Conservation (phyloP, 768 basidiomycete genomes). For the Boletellus emodensis region DNA sequence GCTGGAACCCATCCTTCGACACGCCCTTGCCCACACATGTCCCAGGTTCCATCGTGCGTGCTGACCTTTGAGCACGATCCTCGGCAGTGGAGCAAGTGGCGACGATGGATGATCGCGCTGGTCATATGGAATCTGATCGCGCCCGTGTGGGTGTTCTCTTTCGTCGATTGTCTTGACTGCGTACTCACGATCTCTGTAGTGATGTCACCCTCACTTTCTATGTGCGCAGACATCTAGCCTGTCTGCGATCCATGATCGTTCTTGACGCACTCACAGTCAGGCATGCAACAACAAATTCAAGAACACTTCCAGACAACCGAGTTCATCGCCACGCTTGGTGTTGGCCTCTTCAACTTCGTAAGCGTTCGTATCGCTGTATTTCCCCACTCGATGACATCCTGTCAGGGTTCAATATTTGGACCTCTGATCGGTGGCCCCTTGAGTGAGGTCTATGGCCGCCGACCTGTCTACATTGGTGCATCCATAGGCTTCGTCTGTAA, state of each 20-base stretch:
- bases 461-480: constrained; percentile 18
- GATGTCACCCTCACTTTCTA: constrained; percentile 15
- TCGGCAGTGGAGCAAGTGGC: constrained; percentile 26
- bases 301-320: constrained; percentile 18
- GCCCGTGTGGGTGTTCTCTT: constrained; percentile 19
- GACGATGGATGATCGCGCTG: constrained; percentile 24
- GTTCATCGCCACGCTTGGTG: constrained; percentile 16
- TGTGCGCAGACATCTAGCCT: constrained; percentile 4
- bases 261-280: constrained; percentile 15
- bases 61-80: constrained; percentile 23
- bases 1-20: neutral
- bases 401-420: constrained; percentile 18
- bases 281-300: constrained; percentile 19
- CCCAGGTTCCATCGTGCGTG: constrained; percentile 13
- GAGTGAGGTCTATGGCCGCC: constrained; percentile 23
- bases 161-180: neutral
- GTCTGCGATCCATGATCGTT: neutral
- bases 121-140: constrained; percentile 29
- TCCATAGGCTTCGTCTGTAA: constrained; percentile 18
- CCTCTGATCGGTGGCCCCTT: constrained; percentile 21
- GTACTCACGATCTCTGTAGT: constrained; percentile 12
- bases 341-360: constrained; percentile 23
- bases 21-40: constrained; percentile 14
- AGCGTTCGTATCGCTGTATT: neutral
- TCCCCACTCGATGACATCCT: neutral